phyloP scores from a whole-genome alignment of 371 early-diverging fungal genomes.

The Actinomortierella wolfii region DNA sequence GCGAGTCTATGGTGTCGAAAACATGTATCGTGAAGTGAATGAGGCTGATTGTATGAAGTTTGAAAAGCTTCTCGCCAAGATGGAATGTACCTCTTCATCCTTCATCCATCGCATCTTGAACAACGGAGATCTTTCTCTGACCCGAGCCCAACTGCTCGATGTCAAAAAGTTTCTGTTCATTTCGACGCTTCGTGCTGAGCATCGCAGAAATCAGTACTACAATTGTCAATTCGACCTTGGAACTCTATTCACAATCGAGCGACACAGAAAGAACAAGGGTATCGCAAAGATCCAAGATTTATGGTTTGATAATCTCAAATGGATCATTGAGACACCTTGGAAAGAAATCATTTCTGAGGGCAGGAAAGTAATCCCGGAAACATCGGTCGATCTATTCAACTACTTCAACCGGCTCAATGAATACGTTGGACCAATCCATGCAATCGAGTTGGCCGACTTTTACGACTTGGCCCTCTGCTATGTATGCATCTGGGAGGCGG shows the following conservation, averaged over 20 bases:
- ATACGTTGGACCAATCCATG: conserved; percentile 16
- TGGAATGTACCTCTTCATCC: conserved; percentile 9
- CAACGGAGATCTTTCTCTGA: conserved; percentile 7
- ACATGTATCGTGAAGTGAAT: conserved; percentile 25
- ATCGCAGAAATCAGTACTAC: conserved; percentile 15
- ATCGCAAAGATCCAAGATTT: conserved; percentile 13
- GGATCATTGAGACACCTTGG: conserved; percentile 13
- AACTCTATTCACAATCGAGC: conserved; percentile 1
- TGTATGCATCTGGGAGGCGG: conserved; percentile 28
- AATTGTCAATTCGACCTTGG: not conserved
- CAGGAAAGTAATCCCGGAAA: too few species aligned
- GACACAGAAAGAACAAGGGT: conserved; percentile 11
- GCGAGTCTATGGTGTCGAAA: conserved; percentile 13
- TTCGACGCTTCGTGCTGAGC: conserved; percentile 15
- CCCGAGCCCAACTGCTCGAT: conserved; percentile 13
- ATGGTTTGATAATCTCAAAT: conserved; percentile 36
- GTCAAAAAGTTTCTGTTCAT: conserved; percentile 25
- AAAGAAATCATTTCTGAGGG: conserved; percentile 4
- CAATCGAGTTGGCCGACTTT: conserved; percentile 10
- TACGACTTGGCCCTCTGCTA: not conserved
- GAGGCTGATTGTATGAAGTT: conserved; percentile 20
- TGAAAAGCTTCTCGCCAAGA: conserved; percentile 19
- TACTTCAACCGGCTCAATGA: too few species aligned
- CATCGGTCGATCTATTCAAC: too few species aligned
- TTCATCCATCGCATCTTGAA: conserved; percentile 13